These are phyloP conservation scores for Alternaria arbusti DNA, from an alignment of 2,329 filamentous ascomycete species.

Conservation along the genomic window DNA sequence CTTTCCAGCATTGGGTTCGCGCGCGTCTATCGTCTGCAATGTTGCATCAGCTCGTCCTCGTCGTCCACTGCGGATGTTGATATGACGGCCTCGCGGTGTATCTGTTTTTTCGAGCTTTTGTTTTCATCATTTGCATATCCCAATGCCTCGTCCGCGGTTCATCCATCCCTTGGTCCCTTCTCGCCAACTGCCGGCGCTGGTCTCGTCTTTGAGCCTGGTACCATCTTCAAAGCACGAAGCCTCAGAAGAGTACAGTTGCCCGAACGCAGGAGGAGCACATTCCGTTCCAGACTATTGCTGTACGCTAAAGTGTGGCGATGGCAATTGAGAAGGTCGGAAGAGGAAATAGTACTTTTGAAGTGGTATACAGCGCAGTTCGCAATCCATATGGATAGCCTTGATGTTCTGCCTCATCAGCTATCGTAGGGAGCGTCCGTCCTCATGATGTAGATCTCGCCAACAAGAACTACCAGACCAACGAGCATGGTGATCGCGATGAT, in stretches of 20 bases:
- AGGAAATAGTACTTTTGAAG: neutral
- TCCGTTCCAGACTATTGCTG: neutral
- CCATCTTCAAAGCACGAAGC: neutral
- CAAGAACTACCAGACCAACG: slow-evolving; percentile 66
- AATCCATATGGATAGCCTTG: neutral
- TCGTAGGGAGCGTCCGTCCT: slow-evolving; percentile 38
- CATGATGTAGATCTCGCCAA: slow-evolving; percentile 69
- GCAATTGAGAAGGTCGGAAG: neutral
- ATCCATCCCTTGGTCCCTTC: neutral
- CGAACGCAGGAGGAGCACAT: neutral
- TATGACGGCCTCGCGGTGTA: neutral
- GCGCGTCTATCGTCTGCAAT: neutral
- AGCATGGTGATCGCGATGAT: slow-evolving; percentile 74
- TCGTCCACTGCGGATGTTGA: neutral
- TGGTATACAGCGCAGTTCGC: neutral
- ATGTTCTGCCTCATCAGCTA: neutral
- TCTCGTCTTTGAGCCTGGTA: neutral
- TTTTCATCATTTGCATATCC: neutral
- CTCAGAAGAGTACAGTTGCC: neutral
- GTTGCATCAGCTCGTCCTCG: neutral
- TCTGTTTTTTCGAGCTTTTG: neutral
- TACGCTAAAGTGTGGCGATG: neutral
- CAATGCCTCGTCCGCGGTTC: neutral
- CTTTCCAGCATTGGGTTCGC: neutral
- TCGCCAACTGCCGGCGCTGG: neutral